phyloP scores from a whole-genome alignment of 1,139 yeast genomes.

The Scheffersomyces insectosa region DNA sequence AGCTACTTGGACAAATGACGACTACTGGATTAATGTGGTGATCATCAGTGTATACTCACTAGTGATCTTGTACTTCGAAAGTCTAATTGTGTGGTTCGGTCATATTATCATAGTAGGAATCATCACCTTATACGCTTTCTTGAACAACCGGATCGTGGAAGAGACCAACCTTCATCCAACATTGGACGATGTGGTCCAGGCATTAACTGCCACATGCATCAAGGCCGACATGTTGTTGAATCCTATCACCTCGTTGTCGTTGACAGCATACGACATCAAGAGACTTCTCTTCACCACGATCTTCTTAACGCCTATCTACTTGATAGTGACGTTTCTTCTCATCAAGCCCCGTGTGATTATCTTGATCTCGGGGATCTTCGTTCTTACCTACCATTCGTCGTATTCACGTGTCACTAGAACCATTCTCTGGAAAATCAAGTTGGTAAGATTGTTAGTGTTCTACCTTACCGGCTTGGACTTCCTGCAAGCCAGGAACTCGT shows the following conservation, averaged over 20 bases:
- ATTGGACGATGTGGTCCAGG: conserved; percentile 83
- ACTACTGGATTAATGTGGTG: conserved; percentile 73
- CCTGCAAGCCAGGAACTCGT: conserved; percentile 51
- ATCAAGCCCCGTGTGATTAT: conserved; percentile 72
- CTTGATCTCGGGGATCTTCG: conserved; percentile 57
- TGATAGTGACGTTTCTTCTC: conserved; percentile 64
- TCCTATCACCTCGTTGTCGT: conserved; percentile 71
- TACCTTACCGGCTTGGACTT: conserved; percentile 88
- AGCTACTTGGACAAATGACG: conserved; percentile 90
- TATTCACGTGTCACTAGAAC: conserved; percentile 81
- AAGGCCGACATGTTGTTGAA: conserved; percentile 75
- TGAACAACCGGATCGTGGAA: conserved; percentile 49
- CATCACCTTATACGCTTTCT: conserved; percentile 64
- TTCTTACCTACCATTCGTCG: conserved; percentile 82
- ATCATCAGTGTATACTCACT: conserved; percentile 58
- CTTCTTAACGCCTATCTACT: conserved; percentile 80
- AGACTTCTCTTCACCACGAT: conserved; percentile 80
- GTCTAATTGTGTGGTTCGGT: conserved; percentile 73
- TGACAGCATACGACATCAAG: conserved; percentile 77
- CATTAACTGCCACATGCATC: conserved; percentile 71
- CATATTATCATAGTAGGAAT: conserved; percentile 72
- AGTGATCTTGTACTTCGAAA: conserved; percentile 71
- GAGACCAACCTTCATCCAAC: conserved; percentile 74
- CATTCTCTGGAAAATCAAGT: conserved; percentile 78
- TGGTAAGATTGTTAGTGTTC: conserved; percentile 69